These are phyloP conservation scores for Barnettozyma botsteinii DNA, from an alignment of 805 yeast species.

Conservation along the genomic window DNA sequence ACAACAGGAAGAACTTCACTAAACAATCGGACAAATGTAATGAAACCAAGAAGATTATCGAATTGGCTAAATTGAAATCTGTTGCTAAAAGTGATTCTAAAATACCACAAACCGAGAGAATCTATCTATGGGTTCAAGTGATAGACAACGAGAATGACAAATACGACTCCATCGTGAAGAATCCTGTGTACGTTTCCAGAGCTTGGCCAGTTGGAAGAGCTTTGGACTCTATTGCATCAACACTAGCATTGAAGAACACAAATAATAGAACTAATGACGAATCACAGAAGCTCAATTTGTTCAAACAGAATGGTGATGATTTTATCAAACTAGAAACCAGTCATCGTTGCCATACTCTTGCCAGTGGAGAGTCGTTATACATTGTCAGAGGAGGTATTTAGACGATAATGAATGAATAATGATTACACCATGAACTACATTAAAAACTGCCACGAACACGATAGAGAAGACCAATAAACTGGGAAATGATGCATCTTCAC, in stretches of 20 bases:
- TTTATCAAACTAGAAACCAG: constrained; percentile 17
- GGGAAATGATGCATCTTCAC: too few relatives aligned
- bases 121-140: constrained; percentile 22
- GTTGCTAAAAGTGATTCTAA: constrained; percentile 23
- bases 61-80: constrained; percentile 15
- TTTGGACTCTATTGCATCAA: constrained; percentile 19
- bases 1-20: constrained; percentile 5
- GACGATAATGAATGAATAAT: too few relatives aligned
- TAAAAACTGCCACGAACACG: too few relatives aligned
- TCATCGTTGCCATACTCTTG: constrained; percentile 16
- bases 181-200: constrained; percentile 20
- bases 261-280: constrained; percentile 23
- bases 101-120: constrained; percentile 16
- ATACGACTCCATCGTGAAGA: constrained; percentile 16
- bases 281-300: constrained; percentile 17
- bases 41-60: constrained; percentile 21
- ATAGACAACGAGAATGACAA: constrained; percentile 20
- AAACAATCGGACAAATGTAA: constrained; percentile 6
- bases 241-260: constrained; percentile 18
- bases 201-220: constrained; percentile 26
- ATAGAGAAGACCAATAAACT: too few relatives aligned
- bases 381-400: constrained; percentile 21
- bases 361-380: constrained; percentile 18
- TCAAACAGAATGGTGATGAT: constrained; percentile 11
- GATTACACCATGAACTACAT: too few relatives aligned